Evolutionary conservation across 306 rosid species (phyloP).

Genomic region (Cicer judaicum): DNA sequence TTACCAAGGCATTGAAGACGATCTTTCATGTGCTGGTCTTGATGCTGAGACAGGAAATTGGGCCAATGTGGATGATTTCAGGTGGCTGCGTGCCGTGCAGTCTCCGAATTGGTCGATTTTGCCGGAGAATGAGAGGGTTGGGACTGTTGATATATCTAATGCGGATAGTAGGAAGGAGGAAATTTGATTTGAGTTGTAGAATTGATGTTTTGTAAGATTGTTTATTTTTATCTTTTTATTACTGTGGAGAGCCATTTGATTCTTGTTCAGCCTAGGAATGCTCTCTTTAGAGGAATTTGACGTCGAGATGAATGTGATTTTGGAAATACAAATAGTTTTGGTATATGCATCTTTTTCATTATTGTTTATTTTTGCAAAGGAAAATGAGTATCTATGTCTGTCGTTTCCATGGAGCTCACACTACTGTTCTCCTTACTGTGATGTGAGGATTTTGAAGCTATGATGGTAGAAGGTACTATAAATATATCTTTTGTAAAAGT

Average conservation of each 20-base stretch:
- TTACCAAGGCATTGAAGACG: conserved; percentile 68
- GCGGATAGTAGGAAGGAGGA: conserved; percentile 35
- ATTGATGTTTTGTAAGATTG: neutral
- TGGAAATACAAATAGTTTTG: conserved; percentile 26
- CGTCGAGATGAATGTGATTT: conserved; percentile 20
- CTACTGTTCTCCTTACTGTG: neutral
- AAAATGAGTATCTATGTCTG: conserved; percentile 1
- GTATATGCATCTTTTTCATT: neutral
- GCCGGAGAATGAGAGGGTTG: conserved; percentile 71
- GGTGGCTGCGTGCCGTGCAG: conserved; percentile 77
- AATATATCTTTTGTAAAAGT: conserved; percentile 46
- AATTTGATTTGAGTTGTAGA: conserved; percentile 43
- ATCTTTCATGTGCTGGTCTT: conserved; percentile 67
- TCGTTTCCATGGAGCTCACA: neutral
- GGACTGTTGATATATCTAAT: conserved; percentile 48
- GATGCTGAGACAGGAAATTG: conserved; percentile 74
- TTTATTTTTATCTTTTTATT: neutral
- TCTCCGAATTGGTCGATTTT: conserved; percentile 87
- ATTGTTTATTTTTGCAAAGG: neutral
- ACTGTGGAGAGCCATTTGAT: conserved; percentile 18
- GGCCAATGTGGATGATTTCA: conserved; percentile 89
- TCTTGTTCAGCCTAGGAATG: conserved; percentile 11
- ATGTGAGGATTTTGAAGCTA: conserved; percentile 33
- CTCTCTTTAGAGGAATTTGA: conserved; percentile 13
- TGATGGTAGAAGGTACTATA: conserved; percentile 43